Conservation (phyloP, 768 basidiomycete species). For the Boletus coccyginus region DNA sequence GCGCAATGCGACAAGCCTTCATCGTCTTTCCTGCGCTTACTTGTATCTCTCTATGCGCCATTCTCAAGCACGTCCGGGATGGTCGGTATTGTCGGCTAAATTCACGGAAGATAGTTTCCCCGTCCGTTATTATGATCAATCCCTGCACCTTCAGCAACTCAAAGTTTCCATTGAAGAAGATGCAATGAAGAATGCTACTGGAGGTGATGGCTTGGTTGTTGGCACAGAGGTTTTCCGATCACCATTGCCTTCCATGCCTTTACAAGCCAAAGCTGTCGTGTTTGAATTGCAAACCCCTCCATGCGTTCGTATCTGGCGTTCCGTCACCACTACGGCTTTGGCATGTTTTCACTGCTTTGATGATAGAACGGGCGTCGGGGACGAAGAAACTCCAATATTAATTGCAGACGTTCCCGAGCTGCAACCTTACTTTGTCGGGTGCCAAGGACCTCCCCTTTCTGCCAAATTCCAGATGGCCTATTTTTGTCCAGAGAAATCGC, state of each 20-base stretch:
- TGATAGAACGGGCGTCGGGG: no score
- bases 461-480: not conserved
- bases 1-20: slow-evolving; percentile 26
- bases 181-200: slow-evolving; percentile 10
- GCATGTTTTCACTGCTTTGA: no score
- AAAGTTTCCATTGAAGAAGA: slow-evolving; percentile 26
- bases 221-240: slow-evolving; percentile 5
- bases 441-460: not conserved
- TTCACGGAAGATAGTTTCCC: slow-evolving; percentile 26
- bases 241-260: slow-evolving; percentile 41
- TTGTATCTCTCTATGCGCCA: slow-evolving; percentile 33
- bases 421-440: not conserved
- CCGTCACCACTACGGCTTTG: slow-evolving; percentile 19
- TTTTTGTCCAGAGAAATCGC: not conserved
- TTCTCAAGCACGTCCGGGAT: slow-evolving; percentile 1
- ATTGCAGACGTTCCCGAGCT: slow-evolving; percentile 25
- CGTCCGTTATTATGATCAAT: slow-evolving; percentile 33
- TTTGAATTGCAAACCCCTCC: slow-evolving; percentile 40
- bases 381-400: not conserved
- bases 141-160: slow-evolving; percentile 23
- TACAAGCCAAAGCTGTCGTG: slow-evolving; percentile 25
- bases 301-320: slow-evolving; percentile 39
- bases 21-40: slow-evolving; percentile 25
- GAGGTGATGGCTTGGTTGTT: not conserved
- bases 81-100: slow-evolving; percentile 33